Percentiles rank a stretch among this genome's conserved stretches.
Evolutionary conservation across 2,329 filamentous ascomycete genomes (phyloP).

Genomic region (Xylariales sp.): DNA sequence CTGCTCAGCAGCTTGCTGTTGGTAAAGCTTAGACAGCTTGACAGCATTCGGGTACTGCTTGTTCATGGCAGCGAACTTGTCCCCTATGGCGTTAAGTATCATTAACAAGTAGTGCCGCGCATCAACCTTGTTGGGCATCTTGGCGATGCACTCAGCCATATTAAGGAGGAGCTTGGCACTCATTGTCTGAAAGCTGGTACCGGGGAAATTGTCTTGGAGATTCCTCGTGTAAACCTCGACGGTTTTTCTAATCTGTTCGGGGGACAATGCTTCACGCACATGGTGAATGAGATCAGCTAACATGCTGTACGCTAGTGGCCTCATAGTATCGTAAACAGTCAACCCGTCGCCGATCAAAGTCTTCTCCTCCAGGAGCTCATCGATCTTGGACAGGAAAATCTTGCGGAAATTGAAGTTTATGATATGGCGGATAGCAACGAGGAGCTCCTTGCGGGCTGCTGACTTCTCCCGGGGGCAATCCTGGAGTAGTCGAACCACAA

Average conservation of each 20-base stretch:
- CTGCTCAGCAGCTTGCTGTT: conserved; percentile 60
- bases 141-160: conserved; percentile 97
- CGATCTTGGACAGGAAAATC: conserved; percentile 91
- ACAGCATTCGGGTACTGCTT: conserved; percentile 91
- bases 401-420: conserved; percentile 98
- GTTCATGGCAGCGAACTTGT: conserved; percentile 99
- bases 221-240: conserved; percentile 98
- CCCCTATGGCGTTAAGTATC: conserved; percentile 95
- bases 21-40: conserved; percentile 79
- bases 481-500: conserved; percentile 85
- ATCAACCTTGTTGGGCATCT: conserved; percentile 87
- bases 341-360: conserved; percentile 93
- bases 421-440: conserved; percentile 96
- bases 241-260: conserved; percentile 90
- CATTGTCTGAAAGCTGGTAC: conserved; percentile 99
- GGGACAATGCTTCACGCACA: conserved; percentile 80
- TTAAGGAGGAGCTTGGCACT: conserved; percentile 95
- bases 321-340: conserved; percentile 94
- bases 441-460: conserved; percentile 84
- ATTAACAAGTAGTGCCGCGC: conserved; percentile 94
- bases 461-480: conserved; percentile 96
- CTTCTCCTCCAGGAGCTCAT: conserved; percentile 88
- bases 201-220: conserved; percentile 90
- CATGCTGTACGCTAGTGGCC: conserved; percentile 96
- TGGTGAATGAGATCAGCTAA: conserved; percentile 97